A percentile compares a stretch with the other conserved stretches of the same genome.
Conservation (phyloP, 257 asterid species). For the Nicotiana obtusifolia region DNA sequence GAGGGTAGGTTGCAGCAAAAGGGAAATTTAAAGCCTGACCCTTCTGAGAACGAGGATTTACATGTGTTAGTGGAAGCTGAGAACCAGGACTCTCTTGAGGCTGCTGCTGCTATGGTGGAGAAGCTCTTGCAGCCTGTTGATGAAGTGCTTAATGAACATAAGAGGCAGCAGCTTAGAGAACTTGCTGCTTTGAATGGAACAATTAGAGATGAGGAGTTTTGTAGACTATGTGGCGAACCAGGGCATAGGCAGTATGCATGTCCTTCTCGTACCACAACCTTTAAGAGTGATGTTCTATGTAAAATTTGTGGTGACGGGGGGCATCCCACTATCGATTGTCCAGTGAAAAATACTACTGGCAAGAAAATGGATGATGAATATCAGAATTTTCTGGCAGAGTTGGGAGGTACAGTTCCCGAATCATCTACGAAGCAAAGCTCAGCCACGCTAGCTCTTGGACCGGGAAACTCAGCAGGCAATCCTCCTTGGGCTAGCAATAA, state of each 20-base stretch:
- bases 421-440: slow-evolving; percentile 45
- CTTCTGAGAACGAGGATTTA: slow-evolving; percentile 87
- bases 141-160: slow-evolving; percentile 94
- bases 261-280: slow-evolving; percentile 77
- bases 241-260: slow-evolving; percentile 94
- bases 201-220: slow-evolving; percentile 87
- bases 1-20: slow-evolving; percentile 96
- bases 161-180: slow-evolving; percentile 94
- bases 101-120: slow-evolving; percentile 95
- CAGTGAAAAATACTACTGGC: slow-evolving; percentile 84
- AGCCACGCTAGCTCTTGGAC: slow-evolving; percentile 59
- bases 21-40: slow-evolving; percentile 78
- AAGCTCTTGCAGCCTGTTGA: slow-evolving; percentile 98
- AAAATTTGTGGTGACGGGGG: slow-evolving; percentile 98
- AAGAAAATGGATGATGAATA: slow-evolving; percentile 99
- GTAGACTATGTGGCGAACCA: slow-evolving; percentile 92
- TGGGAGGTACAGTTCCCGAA: slow-evolving; percentile 86
- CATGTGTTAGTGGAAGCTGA: slow-evolving; percentile 97
- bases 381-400: slow-evolving; percentile 84
- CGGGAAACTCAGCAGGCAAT: slow-evolving; percentile 55
- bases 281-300: slow-evolving; percentile 89
- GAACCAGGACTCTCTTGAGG: slow-evolving; percentile 81
- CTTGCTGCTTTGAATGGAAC: slow-evolving; percentile 97
- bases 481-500: slow-evolving; percentile 79
- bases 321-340: slow-evolving; percentile 92